Conservation (phyloP, 345 rosid genomes). For the Eucalyptus shirleyi region DNA sequence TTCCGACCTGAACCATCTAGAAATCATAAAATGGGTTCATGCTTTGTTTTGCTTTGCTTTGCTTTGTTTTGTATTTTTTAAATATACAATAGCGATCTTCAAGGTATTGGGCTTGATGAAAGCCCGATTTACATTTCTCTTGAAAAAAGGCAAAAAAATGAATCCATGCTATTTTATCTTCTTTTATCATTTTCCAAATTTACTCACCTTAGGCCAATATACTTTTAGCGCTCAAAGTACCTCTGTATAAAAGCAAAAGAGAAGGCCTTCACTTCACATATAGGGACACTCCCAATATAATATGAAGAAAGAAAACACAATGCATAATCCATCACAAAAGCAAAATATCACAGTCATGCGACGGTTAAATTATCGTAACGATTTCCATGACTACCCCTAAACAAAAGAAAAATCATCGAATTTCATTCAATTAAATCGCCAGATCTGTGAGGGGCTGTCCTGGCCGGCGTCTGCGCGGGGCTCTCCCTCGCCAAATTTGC, state of each 20-base stretch:
- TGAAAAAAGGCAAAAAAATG: neutral
- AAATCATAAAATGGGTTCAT: neutral
- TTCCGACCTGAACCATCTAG: rapidly evolving
- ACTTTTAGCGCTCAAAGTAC: neutral
- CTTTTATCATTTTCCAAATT: neutral
- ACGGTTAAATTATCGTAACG: neutral
- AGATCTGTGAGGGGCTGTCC: too few relatives aligned
- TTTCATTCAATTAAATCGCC: neutral
- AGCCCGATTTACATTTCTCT: neutral
- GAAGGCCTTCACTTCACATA: neutral
- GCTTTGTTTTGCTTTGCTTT: too few relatives aligned
- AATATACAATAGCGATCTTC: neutral
- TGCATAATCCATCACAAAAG: neutral
- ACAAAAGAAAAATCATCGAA: neutral
- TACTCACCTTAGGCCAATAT: neutral
- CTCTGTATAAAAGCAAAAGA: neutral
- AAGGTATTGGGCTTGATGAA: neutral
- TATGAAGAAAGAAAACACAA: neutral
- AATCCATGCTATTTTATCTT: neutral
- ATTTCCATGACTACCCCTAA: neutral
- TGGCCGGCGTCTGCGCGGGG: too few relatives aligned
- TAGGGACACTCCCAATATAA: neutral
- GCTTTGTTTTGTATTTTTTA: too few relatives aligned
- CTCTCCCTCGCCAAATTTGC: too few relatives aligned
- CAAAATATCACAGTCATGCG: rapidly evolving